A percentile compares a stretch with the other conserved stretches of the same genome.
Evolutionary conservation across 805 yeast genomes (phyloP).

Genomic region (Ogataea pini): DNA sequence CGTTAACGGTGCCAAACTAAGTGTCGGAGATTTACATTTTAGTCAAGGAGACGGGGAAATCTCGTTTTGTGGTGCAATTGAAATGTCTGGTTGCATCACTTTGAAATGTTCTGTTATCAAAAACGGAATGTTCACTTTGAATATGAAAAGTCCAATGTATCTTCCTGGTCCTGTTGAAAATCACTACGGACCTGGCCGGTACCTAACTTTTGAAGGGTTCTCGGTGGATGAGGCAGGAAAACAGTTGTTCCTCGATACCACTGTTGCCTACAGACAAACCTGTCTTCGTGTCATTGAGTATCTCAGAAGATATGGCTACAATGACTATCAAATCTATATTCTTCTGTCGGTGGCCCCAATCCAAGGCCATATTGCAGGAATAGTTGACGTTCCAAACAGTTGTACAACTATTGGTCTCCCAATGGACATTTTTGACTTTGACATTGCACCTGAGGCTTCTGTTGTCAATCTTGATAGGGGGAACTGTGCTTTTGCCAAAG

Average conservation of each 20-base stretch:
- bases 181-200: constrained; percentile 49
- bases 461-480: constrained; percentile 35
- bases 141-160: constrained; percentile 48
- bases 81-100: constrained; percentile 51
- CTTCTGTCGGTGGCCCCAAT: constrained; percentile 49
- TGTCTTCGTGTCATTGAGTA: constrained; percentile 51
- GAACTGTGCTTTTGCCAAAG: constrained; percentile 40
- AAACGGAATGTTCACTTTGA: constrained; percentile 42
- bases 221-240: constrained; percentile 51
- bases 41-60: constrained; percentile 57
- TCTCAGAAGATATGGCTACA: constrained; percentile 50
- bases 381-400: constrained; percentile 54
- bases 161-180: constrained; percentile 51
- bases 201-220: constrained; percentile 53
- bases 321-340: constrained; percentile 50
- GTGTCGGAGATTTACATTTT: constrained; percentile 52
- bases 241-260: constrained; percentile 47
- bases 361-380: constrained; percentile 53
- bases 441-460: constrained; percentile 42
- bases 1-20: constrained; percentile 48
- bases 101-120: constrained; percentile 43
- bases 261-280: constrained; percentile 53
- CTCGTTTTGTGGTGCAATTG: constrained; percentile 56
- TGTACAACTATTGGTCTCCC: constrained; percentile 54
- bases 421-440: constrained; percentile 53